Base-by-base conservation (phyloP, 2,329 filamentous ascomycete genomes). In the Penicillium sp. region DNA sequence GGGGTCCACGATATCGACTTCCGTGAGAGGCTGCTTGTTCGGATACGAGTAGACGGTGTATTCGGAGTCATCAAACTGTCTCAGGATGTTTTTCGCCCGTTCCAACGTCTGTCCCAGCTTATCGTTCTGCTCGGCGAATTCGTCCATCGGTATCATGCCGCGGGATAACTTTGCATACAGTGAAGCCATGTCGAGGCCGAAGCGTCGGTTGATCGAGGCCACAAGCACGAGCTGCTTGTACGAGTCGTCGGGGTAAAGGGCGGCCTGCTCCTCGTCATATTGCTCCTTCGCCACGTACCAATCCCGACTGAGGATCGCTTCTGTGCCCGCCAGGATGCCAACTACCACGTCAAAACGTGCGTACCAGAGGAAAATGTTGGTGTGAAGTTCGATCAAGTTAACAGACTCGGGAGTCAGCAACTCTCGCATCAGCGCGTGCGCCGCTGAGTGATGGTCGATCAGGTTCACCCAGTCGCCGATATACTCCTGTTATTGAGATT, bases 391-490 rank as follows among this genome's bases (percentile, higher is more conserved):
- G 8, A 85, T 87, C 56, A 87, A 76, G 73, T 86, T 83, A 38
- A 88, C 82, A 0, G 83, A 86, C 54, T 90, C 77, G 0, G 89
- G 88, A 0, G 84, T 89, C 65, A 89, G 91, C 0, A 96, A 73
- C 38, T 86, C 81, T 1, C 80, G 86, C 40, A 97, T 74, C 60
- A 97, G 86, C 55, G 89, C 83, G 63, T 87, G 82, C 0, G 93
- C 93, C 9, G 92, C 93, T 65, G 87, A 89, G 67, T 96, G 91
- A 66, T 97, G 93, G 20, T 90, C 88, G 71, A 93, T 86, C 13
- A 97, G 77, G 62, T 95, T 96, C 46, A 95, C 83, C 90, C 90
- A 97, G 66, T 98, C 93, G 10, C 93, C 93, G 40, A 97, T 78
- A 62, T 90, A 95, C 72, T 97, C 93, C 89, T 95, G 62, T 37